phyloP scores from a whole-genome alignment of 306 rosid genomes.

The Carpinus fangiana region DNA sequence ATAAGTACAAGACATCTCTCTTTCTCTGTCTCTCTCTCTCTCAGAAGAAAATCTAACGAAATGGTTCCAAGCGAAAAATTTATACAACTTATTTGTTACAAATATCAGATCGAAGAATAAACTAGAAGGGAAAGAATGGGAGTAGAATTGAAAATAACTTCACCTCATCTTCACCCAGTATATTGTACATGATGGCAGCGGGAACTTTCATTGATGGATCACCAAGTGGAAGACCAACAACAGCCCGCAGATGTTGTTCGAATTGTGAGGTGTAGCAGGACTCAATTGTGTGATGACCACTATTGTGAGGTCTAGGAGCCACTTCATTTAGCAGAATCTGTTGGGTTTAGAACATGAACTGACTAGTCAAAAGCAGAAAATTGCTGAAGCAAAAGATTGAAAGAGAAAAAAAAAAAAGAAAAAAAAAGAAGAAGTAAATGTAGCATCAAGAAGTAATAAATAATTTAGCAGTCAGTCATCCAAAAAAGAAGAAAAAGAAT shows the following conservation, averaged over 20 bases:
- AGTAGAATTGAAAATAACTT: constrained; percentile 9
- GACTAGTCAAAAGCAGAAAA: constrained; percentile 18
- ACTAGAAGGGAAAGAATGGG: not conserved
- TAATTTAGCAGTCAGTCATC: not conserved
- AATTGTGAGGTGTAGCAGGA: constrained; percentile 85
- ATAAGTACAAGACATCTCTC: not conserved
- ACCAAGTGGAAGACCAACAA: constrained; percentile 97
- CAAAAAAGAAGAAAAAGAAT: too few species aligned
- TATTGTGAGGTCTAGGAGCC: constrained; percentile 94
- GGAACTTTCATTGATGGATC: constrained; percentile 83
- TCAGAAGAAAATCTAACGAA: not conserved
- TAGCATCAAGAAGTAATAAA: constrained; percentile 2
- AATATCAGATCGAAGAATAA: not conserved
- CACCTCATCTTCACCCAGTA: constrained; percentile 92
- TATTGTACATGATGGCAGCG: constrained; percentile 87
- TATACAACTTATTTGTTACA: not conserved
- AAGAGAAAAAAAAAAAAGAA: constrained; percentile 7
- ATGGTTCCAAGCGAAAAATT: not conserved
- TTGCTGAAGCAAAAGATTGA: not conserved
- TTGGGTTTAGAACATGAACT: constrained; percentile 3
- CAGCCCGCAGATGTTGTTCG: constrained; percentile 94
- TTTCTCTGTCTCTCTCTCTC: not conserved
- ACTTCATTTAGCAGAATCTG: constrained; percentile 96
- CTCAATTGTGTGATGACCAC: constrained; percentile 97
- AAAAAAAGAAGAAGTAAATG: constrained; percentile 8